Conservation (phyloP, 352 stramenopile genomes). For the Globisporangium lucens region DNA sequence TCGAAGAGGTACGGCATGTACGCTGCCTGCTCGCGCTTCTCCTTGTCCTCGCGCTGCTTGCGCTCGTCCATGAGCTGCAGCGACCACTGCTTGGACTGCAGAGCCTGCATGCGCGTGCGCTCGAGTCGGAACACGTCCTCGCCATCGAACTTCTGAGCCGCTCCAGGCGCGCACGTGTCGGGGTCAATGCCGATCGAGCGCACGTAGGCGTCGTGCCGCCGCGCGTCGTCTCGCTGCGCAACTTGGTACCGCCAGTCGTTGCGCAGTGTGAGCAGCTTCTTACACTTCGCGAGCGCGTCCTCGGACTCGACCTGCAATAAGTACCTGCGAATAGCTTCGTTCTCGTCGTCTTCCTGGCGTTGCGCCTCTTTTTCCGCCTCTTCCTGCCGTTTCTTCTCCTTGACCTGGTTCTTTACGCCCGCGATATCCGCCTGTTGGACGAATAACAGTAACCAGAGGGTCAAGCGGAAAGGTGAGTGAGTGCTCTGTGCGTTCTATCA, state of each 20-base stretch:
- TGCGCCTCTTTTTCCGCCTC: constrained; percentile 38
- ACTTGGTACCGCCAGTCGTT: constrained; percentile 65
- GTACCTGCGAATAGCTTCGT: constrained; percentile 65
- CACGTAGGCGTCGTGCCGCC: constrained; percentile 27
- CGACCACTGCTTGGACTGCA: constrained; percentile 72
- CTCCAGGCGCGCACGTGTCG: constrained; percentile 44
- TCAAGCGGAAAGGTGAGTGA: constrained; percentile 7
- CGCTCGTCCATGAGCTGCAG: constrained; percentile 52
- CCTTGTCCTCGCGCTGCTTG: constrained; percentile 32
- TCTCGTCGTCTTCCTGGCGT: constrained; percentile 47
- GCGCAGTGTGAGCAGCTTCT: constrained; percentile 59
- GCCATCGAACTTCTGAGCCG: constrained; percentile 68
- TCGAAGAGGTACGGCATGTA: constrained; percentile 52
- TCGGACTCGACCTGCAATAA: constrained; percentile 77
- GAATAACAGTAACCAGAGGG: not conserved
- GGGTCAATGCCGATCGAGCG: constrained; percentile 46
- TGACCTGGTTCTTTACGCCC: constrained; percentile 70
- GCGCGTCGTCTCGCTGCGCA: constrained; percentile 24
- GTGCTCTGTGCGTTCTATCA: not conserved
- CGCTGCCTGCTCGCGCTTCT: constrained; percentile 34
- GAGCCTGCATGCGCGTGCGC: constrained; percentile 53
- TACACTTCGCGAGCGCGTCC: constrained; percentile 52
- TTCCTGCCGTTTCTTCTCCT: constrained; percentile 59
- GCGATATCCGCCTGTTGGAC: constrained; percentile 59
- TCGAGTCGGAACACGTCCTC: constrained; percentile 60